Base-by-base conservation (phyloP, 192 early-diverging fungal genomes). In the Dissophora ornata region DNA sequence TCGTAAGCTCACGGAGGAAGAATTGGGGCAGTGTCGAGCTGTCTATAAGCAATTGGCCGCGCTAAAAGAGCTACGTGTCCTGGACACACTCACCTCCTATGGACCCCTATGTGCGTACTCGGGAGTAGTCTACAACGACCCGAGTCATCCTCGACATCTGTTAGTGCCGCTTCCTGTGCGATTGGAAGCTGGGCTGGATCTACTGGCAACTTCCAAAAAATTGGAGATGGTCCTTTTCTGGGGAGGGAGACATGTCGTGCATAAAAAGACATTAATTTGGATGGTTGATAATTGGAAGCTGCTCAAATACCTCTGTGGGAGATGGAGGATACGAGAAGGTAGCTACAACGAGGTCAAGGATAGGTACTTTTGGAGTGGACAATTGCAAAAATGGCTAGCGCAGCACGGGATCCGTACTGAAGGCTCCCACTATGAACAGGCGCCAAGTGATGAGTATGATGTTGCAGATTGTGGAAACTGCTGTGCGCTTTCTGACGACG, bases 141-240 rank as follows among this genome's bases (percentile, higher is more conserved):
- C 54, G 1, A 15, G 22, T 8, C 38, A 56, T 9, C 38, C 55
- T 2, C 4, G 22, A 22, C 13, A 42, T 11, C 36, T 7, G 2
- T 34, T 63, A 21, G 32, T 41, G 0, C 11, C 61, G 3, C 38
- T 45, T 1, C 62, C 62, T 16, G 4, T 65, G 5, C 62, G 52
- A 34, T 38, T 65, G 10, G 8, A 65, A 12, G 30, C 52, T 0
- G 62, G 62, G 5, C 42, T 65, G 16, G 40, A 28, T 33, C 11
- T 26, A 11, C 29, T 65, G 11, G 38, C 62, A 8, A 16, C 32
- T 7, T 53, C 34, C 25, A 45, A 16, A 1, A 46, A 12, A 1
- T 25, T 67, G 4, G 26, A 54, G 11, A 54, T 13, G 28, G 16
- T 65, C 25, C 26, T 49, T n/a, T 54, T 65, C 41, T 63, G 46